Percentiles rank a stretch among this genome's conserved stretches.
These are phyloP conservation scores for Cladosporium sp. DNA, from an alignment of 2,329 filamentous ascomycete species.

Conservation along the genomic window DNA sequence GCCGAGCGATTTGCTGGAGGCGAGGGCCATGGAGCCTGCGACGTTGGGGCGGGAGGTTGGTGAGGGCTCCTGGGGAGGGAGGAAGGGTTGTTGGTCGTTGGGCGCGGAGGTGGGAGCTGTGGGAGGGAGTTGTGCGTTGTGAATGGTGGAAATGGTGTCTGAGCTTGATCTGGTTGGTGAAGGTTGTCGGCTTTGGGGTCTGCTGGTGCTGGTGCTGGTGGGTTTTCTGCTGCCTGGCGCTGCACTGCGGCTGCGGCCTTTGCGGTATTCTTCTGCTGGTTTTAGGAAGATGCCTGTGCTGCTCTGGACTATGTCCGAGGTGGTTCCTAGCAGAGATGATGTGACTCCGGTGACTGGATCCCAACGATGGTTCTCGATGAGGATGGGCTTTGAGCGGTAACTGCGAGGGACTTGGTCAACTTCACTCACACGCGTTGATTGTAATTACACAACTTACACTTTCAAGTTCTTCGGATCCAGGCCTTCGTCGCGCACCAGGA, in stretches of 20 bases:
- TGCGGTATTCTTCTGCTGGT: slow-evolving; percentile 16
- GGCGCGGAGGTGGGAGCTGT: not conserved
- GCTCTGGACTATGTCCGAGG: not conserved
- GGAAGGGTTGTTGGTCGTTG: not conserved
- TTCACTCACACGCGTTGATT: not conserved
- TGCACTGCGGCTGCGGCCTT: slow-evolving; percentile 12
- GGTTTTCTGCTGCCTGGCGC: not conserved
- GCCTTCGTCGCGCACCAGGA: slow-evolving; percentile 15
- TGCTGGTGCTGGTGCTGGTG: not conserved
- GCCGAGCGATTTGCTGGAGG: slow-evolving; percentile 14
- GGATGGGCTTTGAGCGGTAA: slow-evolving; percentile 12
- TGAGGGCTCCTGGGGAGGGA: not conserved
- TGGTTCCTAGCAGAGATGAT: slow-evolving; percentile 4
- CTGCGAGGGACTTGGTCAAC: not conserved
- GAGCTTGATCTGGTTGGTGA: not conserved
- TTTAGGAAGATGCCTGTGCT: slow-evolving; percentile 10
- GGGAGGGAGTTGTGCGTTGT: no score
- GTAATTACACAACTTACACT: not conserved
- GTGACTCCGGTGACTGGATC: slow-evolving; percentile 9
- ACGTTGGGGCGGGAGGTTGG: not conserved
- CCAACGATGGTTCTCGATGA: slow-evolving; percentile 19
- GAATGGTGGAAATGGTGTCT: not conserved
- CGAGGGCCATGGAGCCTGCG: slow-evolving; percentile 16
- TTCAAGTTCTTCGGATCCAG: slow-evolving; percentile 15
- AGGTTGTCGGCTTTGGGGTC: not conserved